Base-by-base conservation (phyloP, 2,329 filamentous ascomycete genomes). In the Sporothrix luriei region DNA sequence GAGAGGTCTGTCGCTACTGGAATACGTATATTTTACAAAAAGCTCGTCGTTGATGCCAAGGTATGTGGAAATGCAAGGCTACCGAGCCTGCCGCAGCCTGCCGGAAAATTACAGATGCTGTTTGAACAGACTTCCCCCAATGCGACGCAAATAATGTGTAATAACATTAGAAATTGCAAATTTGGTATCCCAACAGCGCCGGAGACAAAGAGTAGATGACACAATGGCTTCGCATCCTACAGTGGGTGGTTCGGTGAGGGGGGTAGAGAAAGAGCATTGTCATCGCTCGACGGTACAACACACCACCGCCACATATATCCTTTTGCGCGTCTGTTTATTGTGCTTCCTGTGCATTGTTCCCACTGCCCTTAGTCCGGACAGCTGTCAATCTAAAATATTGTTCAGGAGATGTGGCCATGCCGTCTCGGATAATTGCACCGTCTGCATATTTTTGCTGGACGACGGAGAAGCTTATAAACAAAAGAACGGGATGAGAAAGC, bases 31-130 rank as follows among this genome's bases (percentile, higher is more conserved):
- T n/a, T n/a, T n/a, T n/a, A 61, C 33, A 5, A 43, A 61, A 61
- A n/a, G 19, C 55, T 61, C 24, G 55, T 61, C 24, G 33, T 40
- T 33, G 26, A 4, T 19, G 14, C 19, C 51, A 33, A 14, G 14
- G 16, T 1, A 48, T 29, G 19, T 29, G 40, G 14, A 64, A 24
- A 64, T 33, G 43, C 61, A 29, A 64, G 43, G 61, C 40, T 64
- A 21, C 38, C 40, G 40, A 62, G 59, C 55, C 19, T 61, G 55
- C 55, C 59, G 59, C 21, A 62, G 40, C 40, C 43, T 62, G 33
- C 55, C 55, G 57, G n/a, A 1, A 64, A 29, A n/a, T 5, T n/a
- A 16, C 24, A 49, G 11, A 48, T n/a, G 40, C 46, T 64, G 43
- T 29, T 49, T 49, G 21, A 46, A 5, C 13, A 6, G 29, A 13